phyloP scores from a whole-genome alignment of 805 yeast genomes.

The Ogataea chonburiensis region DNA sequence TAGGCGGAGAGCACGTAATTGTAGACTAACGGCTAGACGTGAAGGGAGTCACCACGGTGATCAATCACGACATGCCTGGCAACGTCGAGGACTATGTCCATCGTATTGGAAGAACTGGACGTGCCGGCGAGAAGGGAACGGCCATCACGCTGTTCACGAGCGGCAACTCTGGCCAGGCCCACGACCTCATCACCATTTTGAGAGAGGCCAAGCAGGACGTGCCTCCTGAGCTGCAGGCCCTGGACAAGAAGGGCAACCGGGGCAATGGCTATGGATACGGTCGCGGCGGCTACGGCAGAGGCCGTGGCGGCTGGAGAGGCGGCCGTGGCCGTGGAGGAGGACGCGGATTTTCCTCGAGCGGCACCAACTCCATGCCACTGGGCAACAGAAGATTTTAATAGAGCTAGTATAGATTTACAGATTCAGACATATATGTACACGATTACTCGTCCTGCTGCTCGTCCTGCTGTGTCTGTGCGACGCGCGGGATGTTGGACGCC shows the following conservation, averaged over 20 bases:
- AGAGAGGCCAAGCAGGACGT: constrained; percentile 93
- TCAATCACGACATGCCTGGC: constrained; percentile 97
- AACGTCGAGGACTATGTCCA: constrained; percentile 98
- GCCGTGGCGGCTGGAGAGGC: constrained; percentile 46
- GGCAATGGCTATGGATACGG: constrained; percentile 58
- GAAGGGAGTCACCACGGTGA: constrained; percentile 91
- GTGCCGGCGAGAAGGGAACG: constrained; percentile 96
- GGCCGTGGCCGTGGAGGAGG: constrained; percentile 29
- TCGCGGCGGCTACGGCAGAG: constrained; percentile 46
- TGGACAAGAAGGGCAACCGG: constrained; percentile 73
- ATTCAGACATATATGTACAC: constrained; percentile 1
- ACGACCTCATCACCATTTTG: constrained; percentile 83
- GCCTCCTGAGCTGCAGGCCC: constrained; percentile 74
- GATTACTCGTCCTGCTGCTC: neutral
- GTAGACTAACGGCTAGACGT: constrained; percentile 60
- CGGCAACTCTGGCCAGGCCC: constrained; percentile 83
- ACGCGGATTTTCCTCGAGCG: constrained; percentile 39
- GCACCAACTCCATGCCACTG: constrained; percentile 50
- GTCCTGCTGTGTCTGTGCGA: constrained; percentile 7
- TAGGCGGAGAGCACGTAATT: constrained; percentile 16
- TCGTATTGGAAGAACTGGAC: constrained; percentile 98
- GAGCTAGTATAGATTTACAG: constrained; percentile 1
- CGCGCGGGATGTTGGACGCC: constrained; percentile 18
- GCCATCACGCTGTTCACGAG: constrained; percentile 93
- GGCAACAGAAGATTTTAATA: constrained; percentile 41